A percentile compares a stretch with the other conserved stretches of the same genome.
These are phyloP conservation scores for Fusarium algeriense DNA, from an alignment of 2,329 filamentous ascomycete genomes.

Conservation along the genomic window DNA sequence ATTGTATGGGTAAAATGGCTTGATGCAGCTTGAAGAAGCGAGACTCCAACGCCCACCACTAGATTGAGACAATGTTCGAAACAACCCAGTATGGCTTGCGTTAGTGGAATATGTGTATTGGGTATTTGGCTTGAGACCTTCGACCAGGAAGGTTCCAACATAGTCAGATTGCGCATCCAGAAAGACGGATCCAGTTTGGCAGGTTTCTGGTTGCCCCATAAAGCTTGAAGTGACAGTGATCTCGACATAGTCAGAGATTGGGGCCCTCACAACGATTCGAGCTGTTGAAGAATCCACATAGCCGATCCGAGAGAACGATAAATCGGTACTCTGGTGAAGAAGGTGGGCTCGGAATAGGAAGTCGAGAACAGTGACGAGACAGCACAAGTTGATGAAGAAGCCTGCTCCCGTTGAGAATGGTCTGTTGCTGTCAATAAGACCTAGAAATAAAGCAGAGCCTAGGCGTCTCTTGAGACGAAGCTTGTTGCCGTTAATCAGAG, in stretches of 20 bases:
- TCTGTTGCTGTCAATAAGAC: not conserved
- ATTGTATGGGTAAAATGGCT: not conserved
- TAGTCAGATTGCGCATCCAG: not conserved
- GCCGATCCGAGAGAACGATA: not conserved
- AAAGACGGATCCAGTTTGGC: accelerated
- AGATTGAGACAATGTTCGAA: not conserved
- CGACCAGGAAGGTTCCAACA: not conserved
- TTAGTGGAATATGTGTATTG: not conserved
- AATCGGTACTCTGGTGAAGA: not conserved
- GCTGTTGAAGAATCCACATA: not conserved
- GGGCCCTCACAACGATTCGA: not conserved
- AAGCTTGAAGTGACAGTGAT: not conserved
- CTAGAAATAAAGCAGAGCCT: not conserved
- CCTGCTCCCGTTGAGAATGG: accelerated
- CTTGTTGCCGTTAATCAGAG: not conserved
- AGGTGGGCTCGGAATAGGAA: not conserved
- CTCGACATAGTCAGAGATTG: not conserved
- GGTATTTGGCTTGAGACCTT: not conserved
- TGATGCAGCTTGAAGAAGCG: not conserved
- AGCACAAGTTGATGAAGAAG: not conserved
- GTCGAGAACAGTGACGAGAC: not conserved
- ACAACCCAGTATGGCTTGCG: not conserved
- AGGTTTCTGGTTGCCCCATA: accelerated
- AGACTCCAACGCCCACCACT: not conserved
- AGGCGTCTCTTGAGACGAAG: not conserved